Evolutionary conservation across 2,329 filamentous ascomycete species (phyloP).

Genomic region (Annulohypoxylon truncatum): DNA sequence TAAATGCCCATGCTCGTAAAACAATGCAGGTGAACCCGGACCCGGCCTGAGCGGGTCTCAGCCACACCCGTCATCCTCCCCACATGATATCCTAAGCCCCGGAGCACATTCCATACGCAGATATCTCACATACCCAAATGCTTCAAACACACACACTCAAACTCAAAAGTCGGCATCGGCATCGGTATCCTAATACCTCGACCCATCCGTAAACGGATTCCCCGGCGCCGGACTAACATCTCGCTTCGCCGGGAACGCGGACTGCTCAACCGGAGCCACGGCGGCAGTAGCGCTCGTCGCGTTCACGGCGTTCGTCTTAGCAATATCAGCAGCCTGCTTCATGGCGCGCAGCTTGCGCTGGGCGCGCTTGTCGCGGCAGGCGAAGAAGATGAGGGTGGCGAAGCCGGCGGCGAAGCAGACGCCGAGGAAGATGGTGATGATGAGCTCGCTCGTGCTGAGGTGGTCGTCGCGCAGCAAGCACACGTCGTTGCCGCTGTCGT

Average conservation of each 20-base stretch:
- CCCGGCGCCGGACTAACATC: slow-evolving; percentile 11
- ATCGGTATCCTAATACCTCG: not conserved
- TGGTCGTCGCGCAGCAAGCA: slow-evolving; percentile 57
- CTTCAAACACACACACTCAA: not conserved
- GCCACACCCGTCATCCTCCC: not conserved
- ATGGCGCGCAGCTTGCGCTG: slow-evolving; percentile 58
- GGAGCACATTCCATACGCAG: not conserved
- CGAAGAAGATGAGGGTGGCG: slow-evolving; percentile 60
- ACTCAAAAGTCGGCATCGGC: not conserved
- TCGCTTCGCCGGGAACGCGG: not conserved
- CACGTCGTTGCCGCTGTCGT: slow-evolving; percentile 53
- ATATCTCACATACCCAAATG: not conserved
- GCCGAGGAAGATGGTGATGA: slow-evolving; percentile 62
- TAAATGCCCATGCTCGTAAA: not conserved
- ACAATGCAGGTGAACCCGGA: not conserved
- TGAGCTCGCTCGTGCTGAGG: slow-evolving; percentile 58
- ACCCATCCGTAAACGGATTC: slow-evolving; percentile 29
- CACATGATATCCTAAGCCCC: not conserved
- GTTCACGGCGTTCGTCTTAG: slow-evolving; percentile 54
- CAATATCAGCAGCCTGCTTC: slow-evolving; percentile 63
- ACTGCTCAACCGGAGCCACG: not conserved
- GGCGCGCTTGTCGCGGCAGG: slow-evolving; percentile 61
- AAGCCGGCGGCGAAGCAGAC: slow-evolving; percentile 54
- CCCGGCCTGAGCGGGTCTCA: not conserved
- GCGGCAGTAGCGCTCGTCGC: not conserved